phyloP scores from a whole-genome alignment of 306 rosid species.

The Ammopiptanthus mongolicus region DNA sequence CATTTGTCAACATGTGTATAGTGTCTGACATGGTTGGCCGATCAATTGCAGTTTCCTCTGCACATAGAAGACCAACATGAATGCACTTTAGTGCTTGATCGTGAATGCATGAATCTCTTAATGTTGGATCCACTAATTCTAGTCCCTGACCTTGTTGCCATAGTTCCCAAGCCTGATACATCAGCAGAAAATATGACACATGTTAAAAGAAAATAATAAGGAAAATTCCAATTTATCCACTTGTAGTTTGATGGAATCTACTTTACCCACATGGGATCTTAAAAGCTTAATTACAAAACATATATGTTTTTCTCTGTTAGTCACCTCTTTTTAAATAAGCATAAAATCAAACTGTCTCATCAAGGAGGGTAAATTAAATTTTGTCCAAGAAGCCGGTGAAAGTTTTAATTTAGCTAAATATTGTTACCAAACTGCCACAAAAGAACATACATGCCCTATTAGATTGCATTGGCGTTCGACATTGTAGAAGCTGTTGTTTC shows the following conservation, averaged over 20 bases:
- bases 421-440: background rate
- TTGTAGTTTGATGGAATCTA: background rate
- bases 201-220: background rate
- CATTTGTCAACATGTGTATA: conserved; percentile 17
- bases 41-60: background rate
- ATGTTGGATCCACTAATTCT: conserved; percentile 6
- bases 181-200: background rate
- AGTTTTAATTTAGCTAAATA: background rate
- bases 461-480: background rate
- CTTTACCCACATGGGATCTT: background rate
- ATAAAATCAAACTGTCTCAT: background rate
- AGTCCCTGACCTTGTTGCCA: conserved; percentile 13
- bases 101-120: background rate
- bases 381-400: background rate
- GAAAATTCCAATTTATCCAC: background rate
- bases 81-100: conserved; percentile 21
- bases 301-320: background rate
- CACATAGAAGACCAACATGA: conserved; percentile 15
- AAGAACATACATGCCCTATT: conserved; percentile 16
- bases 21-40: conserved; percentile 21
- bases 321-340: background rate
- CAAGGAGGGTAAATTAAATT: background rate
- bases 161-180: conserved; percentile 6
- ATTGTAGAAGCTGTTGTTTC: conserved; percentile 17
- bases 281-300: background rate